Base-by-base conservation (phyloP, 345 rosid genomes). In the Citrus medica region DNA sequence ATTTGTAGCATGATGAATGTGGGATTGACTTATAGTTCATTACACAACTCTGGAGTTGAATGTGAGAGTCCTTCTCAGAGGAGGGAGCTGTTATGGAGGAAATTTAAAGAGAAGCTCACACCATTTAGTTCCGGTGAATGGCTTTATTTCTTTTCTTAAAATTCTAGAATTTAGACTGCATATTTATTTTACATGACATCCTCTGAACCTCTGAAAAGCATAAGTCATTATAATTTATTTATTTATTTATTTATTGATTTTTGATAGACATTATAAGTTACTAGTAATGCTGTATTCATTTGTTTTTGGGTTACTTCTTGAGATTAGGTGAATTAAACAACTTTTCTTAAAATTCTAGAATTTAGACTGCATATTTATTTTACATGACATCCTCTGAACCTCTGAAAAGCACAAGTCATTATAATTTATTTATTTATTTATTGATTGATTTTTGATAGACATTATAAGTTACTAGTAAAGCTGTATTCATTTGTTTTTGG, bases 1-100 rank as follows among this genome's bases (percentile, higher is more conserved):
- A 90, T 91, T 77, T 86, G 92, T 71, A 96, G 95, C 84, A 94
- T 96, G 79, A 92, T 94, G 97, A 92, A 91, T 82, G 87, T 90
- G 78, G 99, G 99, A 79, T 87, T 96, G 95, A 90, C 80, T 27
- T 93, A 90, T 86, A 91, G 99, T 79, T 84, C 88, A 84, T 87
- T 94, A 67, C 97, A 94, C 82, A 92, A 86, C 82, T 85, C 78
- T 84, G 98, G 89, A 79, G 88, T 91, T 80, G 97, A 92, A 83
- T 96, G 97, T 81, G 87, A 87, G 80, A 89, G 83, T 77, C 92
- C 97, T 69, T 79, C 81, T 77, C 86, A 85, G 86, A 89, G 95
- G 88, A 91, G 92, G 84, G 97, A 89, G 84, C 85, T 94, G 80
- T 90, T 96, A 19, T 69, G 67, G 73, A 85, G 83, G 76, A 91